These are phyloP conservation scores for Plantago major DNA, from an alignment of 257 asterid genomes.

Conservation along the genomic window DNA sequence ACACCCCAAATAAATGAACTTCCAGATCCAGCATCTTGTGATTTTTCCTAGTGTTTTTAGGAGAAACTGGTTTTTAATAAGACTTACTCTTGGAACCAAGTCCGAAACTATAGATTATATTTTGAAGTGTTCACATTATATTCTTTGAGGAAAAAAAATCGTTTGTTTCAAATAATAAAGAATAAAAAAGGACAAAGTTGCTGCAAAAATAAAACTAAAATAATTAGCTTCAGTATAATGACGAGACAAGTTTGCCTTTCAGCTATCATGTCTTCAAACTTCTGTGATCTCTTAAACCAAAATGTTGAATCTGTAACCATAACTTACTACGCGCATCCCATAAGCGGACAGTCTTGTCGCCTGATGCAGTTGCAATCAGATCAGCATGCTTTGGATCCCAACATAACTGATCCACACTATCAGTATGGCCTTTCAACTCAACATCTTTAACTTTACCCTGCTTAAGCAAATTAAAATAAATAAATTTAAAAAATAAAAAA, in stretches of 20 bases:
- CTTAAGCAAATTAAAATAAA: constrained; percentile 13
- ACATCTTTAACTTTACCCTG: constrained; percentile 91
- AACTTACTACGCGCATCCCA: constrained; percentile 99
- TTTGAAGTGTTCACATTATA: background rate
- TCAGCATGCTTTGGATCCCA: constrained; percentile 99
- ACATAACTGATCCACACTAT: constrained; percentile 97
- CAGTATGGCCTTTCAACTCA: constrained; percentile 90
- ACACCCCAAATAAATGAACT: background rate
- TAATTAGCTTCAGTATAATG: constrained; percentile 5
- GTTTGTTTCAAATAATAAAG: background rate
- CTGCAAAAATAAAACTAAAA: background rate
- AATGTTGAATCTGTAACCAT: background rate
- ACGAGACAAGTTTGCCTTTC: background rate
- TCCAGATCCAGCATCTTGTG: constrained; percentile 7
- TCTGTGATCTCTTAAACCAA: background rate
- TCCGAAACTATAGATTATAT: background rate
- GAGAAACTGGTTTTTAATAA: too few species aligned
- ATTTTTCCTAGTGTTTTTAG: too few species aligned
- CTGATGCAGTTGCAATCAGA: constrained; percentile 96
- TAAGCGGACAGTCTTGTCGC: constrained; percentile 93
- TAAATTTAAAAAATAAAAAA: background rate
- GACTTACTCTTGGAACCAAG: background rate
- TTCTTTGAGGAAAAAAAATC: background rate
- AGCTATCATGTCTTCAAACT: constrained; percentile 7
- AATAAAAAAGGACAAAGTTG: background rate